phyloP scores from a whole-genome alignment of 2,329 filamentous ascomycete species.

The Talaromyces islandicus region DNA sequence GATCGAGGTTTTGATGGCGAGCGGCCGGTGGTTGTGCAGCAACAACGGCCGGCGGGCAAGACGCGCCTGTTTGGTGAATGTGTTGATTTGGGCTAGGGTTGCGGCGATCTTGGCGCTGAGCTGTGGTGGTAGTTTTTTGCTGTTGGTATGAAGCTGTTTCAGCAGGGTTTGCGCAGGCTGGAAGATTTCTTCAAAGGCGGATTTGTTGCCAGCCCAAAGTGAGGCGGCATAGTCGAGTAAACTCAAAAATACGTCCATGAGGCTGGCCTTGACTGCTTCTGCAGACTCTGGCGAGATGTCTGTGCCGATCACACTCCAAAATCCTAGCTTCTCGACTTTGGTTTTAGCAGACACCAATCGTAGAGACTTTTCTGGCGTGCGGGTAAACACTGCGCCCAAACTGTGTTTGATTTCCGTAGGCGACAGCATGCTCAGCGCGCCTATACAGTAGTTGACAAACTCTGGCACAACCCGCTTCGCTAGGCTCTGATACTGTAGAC shows the following conservation, averaged over 20 bases:
- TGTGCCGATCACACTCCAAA: slow-evolving; percentile 50
- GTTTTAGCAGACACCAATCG: slow-evolving; percentile 40
- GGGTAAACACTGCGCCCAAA: slow-evolving; percentile 60
- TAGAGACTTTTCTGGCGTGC: slow-evolving; percentile 48
- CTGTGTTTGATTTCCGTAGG: slow-evolving; percentile 45
- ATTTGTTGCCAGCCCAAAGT: slow-evolving; percentile 61
- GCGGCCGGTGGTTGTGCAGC: slow-evolving; percentile 80
- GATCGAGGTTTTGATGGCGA: slow-evolving; percentile 79
- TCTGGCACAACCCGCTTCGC: slow-evolving; percentile 89
- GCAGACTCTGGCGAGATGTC: slow-evolving; percentile 18
- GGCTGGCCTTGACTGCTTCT: slow-evolving; percentile 50
- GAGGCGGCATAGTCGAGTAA: slow-evolving; percentile 65
- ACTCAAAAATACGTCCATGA: slow-evolving; percentile 57
- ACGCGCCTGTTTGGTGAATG: slow-evolving; percentile 52
- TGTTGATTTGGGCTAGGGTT: slow-evolving; percentile 30
- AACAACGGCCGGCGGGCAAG: slow-evolving; percentile 70
- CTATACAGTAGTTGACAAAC: slow-evolving; percentile 72
- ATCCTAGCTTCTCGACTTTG: slow-evolving; percentile 48
- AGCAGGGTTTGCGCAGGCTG: slow-evolving; percentile 55
- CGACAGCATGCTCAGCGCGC: slow-evolving; percentile 64
- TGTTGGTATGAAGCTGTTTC: slow-evolving; percentile 11
- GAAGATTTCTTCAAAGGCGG: slow-evolving; percentile 76
- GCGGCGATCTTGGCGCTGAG: slow-evolving; percentile 22
- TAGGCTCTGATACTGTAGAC: slow-evolving; percentile 73
- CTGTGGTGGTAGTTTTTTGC: background rate